phyloP scores from a whole-genome alignment of 1,284 basidiomycete genomes.

The Cystobasidium sp. region DNA sequence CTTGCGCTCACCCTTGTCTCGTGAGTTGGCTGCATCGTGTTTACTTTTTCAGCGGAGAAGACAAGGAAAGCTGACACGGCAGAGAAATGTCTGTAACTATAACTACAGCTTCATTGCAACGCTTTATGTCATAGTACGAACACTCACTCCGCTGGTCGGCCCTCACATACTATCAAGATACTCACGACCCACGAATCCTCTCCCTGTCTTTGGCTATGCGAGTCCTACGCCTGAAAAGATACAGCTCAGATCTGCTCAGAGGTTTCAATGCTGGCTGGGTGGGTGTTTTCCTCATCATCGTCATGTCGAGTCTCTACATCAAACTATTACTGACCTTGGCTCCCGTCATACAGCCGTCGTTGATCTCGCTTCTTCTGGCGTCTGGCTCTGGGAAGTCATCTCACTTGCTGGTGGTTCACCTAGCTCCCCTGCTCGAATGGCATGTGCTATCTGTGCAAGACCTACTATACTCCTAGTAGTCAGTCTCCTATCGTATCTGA shows the following conservation, averaged over 20 bases:
- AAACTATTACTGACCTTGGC: background rate
- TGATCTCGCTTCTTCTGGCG: conserved; percentile 31
- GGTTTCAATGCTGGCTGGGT: conserved; percentile 44
- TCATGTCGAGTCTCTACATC: background rate
- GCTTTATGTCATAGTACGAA: conserved; percentile 42
- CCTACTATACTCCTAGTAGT: conserved; percentile 43
- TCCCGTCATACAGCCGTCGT: conserved; percentile 14
- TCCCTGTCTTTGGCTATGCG: conserved; percentile 39
- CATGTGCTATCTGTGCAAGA: conserved; percentile 41
- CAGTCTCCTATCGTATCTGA: conserved; percentile 42
- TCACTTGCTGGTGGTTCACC: conserved; percentile 25
- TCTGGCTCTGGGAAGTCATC: conserved; percentile 44
- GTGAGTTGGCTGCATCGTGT: conserved; percentile 17
- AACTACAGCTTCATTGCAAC: conserved; percentile 43
- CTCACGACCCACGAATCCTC: conserved; percentile 24
- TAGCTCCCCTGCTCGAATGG: conserved; percentile 37
- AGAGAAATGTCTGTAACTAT: too few species aligned
- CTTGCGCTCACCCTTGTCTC: conserved; percentile 40
- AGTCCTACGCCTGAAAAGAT: conserved; percentile 13
- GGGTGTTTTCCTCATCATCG: background rate
- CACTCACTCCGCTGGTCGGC: conserved; percentile 39
- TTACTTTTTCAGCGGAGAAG: background rate
- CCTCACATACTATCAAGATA: conserved; percentile 38
- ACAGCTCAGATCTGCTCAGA: conserved; percentile 37
- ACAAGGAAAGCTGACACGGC: background rate